phyloP scores from a whole-genome alignment of 2,329 filamentous ascomycete genomes.

The Macrophomina pseudophaseolina region DNA sequence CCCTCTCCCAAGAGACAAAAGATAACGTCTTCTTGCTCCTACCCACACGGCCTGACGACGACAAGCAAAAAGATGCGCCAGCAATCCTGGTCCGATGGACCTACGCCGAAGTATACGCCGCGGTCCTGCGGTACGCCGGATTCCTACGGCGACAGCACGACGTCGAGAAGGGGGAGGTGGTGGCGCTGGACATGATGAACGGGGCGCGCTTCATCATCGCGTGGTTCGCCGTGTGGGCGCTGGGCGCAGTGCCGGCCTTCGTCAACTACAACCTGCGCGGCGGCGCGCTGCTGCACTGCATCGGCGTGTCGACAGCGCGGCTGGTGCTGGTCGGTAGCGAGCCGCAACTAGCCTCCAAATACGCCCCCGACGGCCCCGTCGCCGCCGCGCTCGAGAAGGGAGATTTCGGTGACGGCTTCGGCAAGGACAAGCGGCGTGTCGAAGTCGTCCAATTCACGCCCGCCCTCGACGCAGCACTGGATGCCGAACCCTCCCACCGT shows the following conservation, averaged over 20 bases:
- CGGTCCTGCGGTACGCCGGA: conserved; percentile 43
- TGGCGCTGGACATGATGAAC: conserved; percentile 71
- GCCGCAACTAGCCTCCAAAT: conserved; percentile 35
- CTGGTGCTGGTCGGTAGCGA: conserved; percentile 66
- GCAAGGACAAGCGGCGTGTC: conserved; percentile 51
- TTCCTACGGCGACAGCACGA: conserved; percentile 53
- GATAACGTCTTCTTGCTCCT: conserved; percentile 8
- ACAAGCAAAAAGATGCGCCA: conserved; percentile 58
- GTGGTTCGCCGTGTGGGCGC: conserved; percentile 68
- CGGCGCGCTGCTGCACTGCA: conserved; percentile 68
- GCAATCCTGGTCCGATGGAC: conserved; percentile 50
- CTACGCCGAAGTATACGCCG: conserved; percentile 43
- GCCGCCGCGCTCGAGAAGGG: conserved; percentile 43
- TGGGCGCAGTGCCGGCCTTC: conserved; percentile 71
- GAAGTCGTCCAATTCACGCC: conserved; percentile 27
- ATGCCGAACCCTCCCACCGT: conserved; percentile 12
- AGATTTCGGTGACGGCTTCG: conserved; percentile 39
- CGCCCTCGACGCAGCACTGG: conserved; percentile 35
- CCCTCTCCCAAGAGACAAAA: conserved; percentile 6
- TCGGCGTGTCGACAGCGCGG: conserved; percentile 62
- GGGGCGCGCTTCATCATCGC: conserved; percentile 69
- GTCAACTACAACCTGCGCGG: conserved; percentile 73
- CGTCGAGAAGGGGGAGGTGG: conserved; percentile 64
- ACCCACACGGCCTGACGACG: conserved; percentile 58
- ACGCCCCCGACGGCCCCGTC: conserved; percentile 48